A percentile compares a stretch with the other conserved stretches of the same genome.
phyloP scores from a whole-genome alignment of 345 rosid species.

The Eucalyptus cladocalyx region DNA sequence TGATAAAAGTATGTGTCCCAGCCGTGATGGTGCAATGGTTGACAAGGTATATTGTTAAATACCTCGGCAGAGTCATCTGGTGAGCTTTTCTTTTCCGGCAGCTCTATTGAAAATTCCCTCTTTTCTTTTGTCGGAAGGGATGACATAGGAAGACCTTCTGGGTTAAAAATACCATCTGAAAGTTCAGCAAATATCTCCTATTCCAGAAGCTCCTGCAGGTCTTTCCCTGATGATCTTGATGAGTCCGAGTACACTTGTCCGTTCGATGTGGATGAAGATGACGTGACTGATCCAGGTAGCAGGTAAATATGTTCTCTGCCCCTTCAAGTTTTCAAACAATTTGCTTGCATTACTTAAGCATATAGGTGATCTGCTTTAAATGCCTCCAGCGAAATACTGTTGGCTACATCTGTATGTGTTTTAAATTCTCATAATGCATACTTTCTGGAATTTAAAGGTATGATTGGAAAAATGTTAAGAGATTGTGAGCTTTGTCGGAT shows the following conservation, averaged over 20 bases:
- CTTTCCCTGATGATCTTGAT: slow-evolving; percentile 66
- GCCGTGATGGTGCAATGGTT: slow-evolving; percentile 21
- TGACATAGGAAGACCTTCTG: slow-evolving; percentile 27
- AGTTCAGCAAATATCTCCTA: slow-evolving; percentile 44
- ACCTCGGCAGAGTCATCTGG: not conserved
- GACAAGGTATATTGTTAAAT: slow-evolving; percentile 47
- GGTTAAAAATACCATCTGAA: slow-evolving; percentile 33
- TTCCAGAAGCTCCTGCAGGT: slow-evolving; percentile 69
- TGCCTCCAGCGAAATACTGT: not conserved
- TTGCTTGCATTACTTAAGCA: not conserved
- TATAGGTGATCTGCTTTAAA: not conserved
- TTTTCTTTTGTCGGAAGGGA: slow-evolving; percentile 32
- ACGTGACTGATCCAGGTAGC: slow-evolving; percentile 39
- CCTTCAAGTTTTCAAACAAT: not conserved
- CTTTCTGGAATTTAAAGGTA: too few relatives aligned
- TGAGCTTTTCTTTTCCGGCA: not conserved
- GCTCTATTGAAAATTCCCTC: not conserved
- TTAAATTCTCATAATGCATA: too few relatives aligned
- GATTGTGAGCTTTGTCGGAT: too few relatives aligned
- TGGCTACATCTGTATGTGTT: too few relatives aligned
- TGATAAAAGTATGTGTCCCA: slow-evolving; percentile 19
- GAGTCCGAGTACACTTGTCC: slow-evolving; percentile 65
- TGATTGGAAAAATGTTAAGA: too few relatives aligned
- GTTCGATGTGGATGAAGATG: slow-evolving; percentile 71
- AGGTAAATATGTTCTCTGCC: slow-evolving; percentile 25